Base-by-base conservation (phyloP, 2,329 filamentous ascomycete species). In the Colletotrichum musicola region DNA sequence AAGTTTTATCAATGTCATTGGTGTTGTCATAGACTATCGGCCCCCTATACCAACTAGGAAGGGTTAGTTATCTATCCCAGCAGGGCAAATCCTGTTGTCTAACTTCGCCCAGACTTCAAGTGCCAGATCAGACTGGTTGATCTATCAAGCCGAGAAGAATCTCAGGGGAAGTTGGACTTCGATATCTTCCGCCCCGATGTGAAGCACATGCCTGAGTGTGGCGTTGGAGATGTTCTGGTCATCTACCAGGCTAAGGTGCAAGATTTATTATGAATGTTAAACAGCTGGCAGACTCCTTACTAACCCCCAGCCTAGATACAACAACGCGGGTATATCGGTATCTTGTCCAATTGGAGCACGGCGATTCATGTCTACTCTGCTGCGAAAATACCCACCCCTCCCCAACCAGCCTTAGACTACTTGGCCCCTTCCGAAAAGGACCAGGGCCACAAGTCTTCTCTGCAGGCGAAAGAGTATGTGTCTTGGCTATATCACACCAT, bases 21-120 rank as follows among this genome's bases (percentile, higher is more conserved):
- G 93, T 1, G 79, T 95, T 4, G 87, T 95, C 4, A 87, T 88
- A 59, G 92, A 95, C 73, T 85, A 84, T 56, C 84, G 88, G 64
- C 78, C 83, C 1, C 86, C 89, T 1, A 82, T 81, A 0, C 64
- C 76, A 12, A 89, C 89, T 1, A 85, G 86, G 22, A 74, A 77
- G 25, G 90, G 92, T 85, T 79, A 71, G 77, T 69, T 44, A 14
- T 20, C 22, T 7, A 22, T 58, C 6, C 13, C 9, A 18, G 35
- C 62, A 18, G 18, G 14, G 30, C 10, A 22, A 30, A 30, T 40
- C 10, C 22, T 18, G 14, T 10, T 46, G 51, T 72, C 61, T 64
- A 25, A 62, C 59, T 9, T 3, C 4, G 40, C 3, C 1, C 59
- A 91, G 89, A 91, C 72, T 86, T 78, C 73, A 92, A 91, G 77